Evolutionary conservation across 2,329 filamentous ascomycete genomes (phyloP).

Genomic region (Trichophyton mentagrophytes): DNA sequence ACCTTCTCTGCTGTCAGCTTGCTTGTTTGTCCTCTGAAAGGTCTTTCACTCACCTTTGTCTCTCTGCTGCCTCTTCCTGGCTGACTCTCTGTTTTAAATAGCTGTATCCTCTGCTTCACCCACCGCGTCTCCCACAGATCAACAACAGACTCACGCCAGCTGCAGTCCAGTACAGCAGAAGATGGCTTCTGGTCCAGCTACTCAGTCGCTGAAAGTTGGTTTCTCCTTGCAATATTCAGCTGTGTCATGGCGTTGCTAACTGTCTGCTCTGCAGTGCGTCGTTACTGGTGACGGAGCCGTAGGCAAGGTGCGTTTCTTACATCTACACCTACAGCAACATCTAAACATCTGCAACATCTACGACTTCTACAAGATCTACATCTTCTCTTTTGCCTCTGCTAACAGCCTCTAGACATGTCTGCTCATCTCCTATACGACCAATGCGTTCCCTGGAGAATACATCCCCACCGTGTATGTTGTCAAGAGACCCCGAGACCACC

Average conservation of each 20-base stretch:
- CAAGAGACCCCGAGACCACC: conserved; percentile 4
- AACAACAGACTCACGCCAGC: conserved; percentile 5
- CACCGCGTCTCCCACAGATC: conserved; percentile 11
- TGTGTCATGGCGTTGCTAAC: conserved; percentile 9
- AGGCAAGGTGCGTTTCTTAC: conserved; percentile 61
- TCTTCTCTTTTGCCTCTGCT: conserved; percentile 7
- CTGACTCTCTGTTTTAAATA: no score
- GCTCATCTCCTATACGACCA: conserved; percentile 97
- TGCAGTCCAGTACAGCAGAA: conserved; percentile 6
- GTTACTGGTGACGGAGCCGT: conserved; percentile 99
- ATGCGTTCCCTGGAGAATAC: conserved; percentile 99
- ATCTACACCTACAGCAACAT: not conserved
- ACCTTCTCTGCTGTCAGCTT: not conserved
- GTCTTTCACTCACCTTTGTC: not conserved
- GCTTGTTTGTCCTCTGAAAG: not conserved
- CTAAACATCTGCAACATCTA: conserved; percentile 38
- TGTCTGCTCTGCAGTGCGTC: conserved; percentile 58
- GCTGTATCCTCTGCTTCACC: not conserved
- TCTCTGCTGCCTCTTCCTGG: not conserved
- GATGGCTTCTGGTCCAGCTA: conserved; percentile 70
- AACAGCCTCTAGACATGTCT: conserved; percentile 66
- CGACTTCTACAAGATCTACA: conserved; percentile 20
- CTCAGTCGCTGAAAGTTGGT: conserved; percentile 80
- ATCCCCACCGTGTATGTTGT: conserved; percentile 69
- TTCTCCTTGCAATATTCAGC: not conserved